phyloP scores from a whole-genome alignment of 164 flowering plant genomes.

The Tetracentron sinense region DNA sequence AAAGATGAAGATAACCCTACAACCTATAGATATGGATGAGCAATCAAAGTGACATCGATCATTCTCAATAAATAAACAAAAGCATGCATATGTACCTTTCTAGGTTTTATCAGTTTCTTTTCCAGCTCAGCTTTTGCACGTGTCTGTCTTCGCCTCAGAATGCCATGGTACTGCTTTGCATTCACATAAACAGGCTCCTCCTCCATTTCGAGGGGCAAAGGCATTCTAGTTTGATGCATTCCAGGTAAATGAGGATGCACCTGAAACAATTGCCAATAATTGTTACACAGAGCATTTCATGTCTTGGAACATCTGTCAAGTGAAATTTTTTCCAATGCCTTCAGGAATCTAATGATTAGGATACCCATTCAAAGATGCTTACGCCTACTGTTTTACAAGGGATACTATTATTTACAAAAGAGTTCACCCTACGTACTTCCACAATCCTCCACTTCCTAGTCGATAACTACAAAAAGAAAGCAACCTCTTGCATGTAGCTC shows the following conservation, averaged over 20 bases:
- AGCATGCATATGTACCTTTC: constrained; percentile 57
- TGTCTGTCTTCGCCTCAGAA: constrained; percentile 87
- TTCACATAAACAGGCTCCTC: constrained; percentile 96
- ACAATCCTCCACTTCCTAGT: neutral
- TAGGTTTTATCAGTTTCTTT: constrained; percentile 69
- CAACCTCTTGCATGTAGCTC: neutral
- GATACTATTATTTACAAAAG: neutral
- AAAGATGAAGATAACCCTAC: too few species aligned
- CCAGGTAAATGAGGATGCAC: constrained; percentile 70
- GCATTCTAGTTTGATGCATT: constrained; percentile 76
- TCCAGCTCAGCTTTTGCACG: constrained; percentile 94
- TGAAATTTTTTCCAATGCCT: neutral
- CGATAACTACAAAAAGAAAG: neutral
- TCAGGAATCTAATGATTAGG: neutral
- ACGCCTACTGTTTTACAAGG: too few species aligned
- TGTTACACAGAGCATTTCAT: neutral
- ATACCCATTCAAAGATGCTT: neutral
- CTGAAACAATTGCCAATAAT: constrained; percentile 29
- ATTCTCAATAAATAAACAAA: neutral
- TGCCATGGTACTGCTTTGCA: constrained; percentile 94
- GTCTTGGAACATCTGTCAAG: neutral
- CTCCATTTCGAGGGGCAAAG: constrained; percentile 88
- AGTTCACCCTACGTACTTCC: neutral
- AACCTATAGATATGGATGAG: too few species aligned
- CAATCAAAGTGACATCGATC: neutral